Percentiles rank a stretch among this genome's conserved stretches.
These are phyloP conservation scores for Apiospora saccharicola DNA, from an alignment of 2,329 filamentous ascomycete species.

Conservation along the genomic window DNA sequence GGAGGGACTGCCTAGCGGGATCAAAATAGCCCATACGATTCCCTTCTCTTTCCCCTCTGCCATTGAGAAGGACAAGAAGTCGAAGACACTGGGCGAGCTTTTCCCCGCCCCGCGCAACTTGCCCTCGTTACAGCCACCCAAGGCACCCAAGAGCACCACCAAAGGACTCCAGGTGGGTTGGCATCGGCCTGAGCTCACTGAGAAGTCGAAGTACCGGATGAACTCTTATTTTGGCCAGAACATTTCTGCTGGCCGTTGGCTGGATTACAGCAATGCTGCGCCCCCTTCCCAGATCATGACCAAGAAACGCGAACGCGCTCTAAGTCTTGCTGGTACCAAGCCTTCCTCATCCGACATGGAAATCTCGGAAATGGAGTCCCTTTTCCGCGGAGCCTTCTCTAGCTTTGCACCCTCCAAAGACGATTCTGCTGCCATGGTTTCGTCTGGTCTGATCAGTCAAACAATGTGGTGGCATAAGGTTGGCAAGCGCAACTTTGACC, in stretches of 20 bases:
- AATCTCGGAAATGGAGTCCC: conserved; percentile 72
- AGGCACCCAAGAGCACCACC: conserved; percentile 73
- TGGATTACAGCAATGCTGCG: conserved; percentile 72
- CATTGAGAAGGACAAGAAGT: conserved; percentile 58
- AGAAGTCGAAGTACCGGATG: conserved; percentile 61
- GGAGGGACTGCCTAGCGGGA: conserved; percentile 74
- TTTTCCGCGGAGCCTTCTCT: conserved; percentile 81
- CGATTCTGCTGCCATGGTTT: conserved; percentile 73
- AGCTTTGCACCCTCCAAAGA: conserved; percentile 81
- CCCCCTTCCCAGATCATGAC: conserved; percentile 61
- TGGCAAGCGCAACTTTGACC: conserved; percentile 71
- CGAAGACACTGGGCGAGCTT: conserved; percentile 74
- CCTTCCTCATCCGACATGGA: conserved; percentile 63
- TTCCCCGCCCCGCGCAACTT: conserved; percentile 74
- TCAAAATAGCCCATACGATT: conserved; percentile 72
- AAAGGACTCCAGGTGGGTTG: conserved; percentile 65
- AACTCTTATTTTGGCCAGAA: conserved; percentile 72
- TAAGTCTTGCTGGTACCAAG: conserved; percentile 70
- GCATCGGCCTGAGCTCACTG: conserved; percentile 61
- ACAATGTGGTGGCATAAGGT: conserved; percentile 78
- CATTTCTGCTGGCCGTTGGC: conserved; percentile 72
- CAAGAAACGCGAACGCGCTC: conserved; percentile 75
- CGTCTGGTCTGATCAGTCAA: conserved; percentile 70
- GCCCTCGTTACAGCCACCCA: conserved; percentile 73
- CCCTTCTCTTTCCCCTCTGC: conserved; percentile 49